Conservation (phyloP, 2,329 filamentous ascomycete species). For the Cladosporium sp. region DNA sequence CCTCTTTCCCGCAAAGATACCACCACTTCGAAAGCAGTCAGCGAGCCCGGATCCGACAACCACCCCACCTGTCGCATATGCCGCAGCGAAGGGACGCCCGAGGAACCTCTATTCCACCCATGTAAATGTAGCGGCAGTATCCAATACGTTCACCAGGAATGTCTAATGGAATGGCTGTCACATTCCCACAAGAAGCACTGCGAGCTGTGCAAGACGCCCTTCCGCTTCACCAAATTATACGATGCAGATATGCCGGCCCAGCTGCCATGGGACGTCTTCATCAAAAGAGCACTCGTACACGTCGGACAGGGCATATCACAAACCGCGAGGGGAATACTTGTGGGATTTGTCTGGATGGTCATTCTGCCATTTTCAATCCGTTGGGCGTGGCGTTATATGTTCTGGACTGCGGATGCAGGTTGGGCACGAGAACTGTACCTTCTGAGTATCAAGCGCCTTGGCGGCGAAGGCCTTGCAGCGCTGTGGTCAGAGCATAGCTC, state of each 20-base stretch:
- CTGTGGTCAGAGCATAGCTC: conserved; percentile 13
- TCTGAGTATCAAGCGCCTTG: not conserved
- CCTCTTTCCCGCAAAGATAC: conserved; percentile 16
- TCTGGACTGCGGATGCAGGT: conserved; percentile 85
- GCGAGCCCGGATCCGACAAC: conserved; percentile 13
- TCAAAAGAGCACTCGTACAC: conserved; percentile 73
- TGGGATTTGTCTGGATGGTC: conserved; percentile 81
- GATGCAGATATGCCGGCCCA: conserved; percentile 85
- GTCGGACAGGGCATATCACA: conserved; percentile 41
- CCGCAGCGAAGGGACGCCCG: conserved; percentile 74
- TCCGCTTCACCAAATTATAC: conserved; percentile 97
- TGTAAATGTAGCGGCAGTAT: conserved; percentile 99
- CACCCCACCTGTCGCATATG: conserved; percentile 89
- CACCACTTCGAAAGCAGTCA: conserved; percentile 19
- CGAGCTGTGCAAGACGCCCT: conserved; percentile 97
- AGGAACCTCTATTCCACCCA: conserved; percentile 90
- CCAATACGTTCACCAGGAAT: conserved; percentile 96
- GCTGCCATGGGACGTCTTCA: conserved; percentile 75
- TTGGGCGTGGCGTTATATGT: conserved; percentile 85
- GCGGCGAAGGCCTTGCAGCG: not conserved
- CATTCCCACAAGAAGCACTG: conserved; percentile 99
- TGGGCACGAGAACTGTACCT: conserved; percentile 47
- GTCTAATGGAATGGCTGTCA: conserved; percentile 96
- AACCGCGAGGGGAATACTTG: conserved; percentile 62
- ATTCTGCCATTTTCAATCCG: conserved; percentile 88